Base-by-base conservation (phyloP, 495 filamentous ascomycete species). In the Penicilliopsis zonata region DNA sequence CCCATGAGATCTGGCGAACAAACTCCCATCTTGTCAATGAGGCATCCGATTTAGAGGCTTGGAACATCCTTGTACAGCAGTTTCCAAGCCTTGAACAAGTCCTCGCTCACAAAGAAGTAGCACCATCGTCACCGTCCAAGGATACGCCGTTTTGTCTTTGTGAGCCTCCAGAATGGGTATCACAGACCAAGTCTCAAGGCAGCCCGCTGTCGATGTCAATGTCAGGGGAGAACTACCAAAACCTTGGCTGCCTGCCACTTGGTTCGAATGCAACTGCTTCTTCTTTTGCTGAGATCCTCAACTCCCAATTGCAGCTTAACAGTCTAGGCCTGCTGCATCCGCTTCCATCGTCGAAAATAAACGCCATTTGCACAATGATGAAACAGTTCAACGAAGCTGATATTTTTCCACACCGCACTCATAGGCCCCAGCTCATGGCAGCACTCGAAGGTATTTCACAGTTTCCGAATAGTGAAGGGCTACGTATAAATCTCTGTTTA, bases 191-290 rank as follows among this genome's bases (percentile, higher is more conserved):
- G 27, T 54, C 59, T 0, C 47, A 54, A 18, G 57, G 47, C 2
- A 65, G 63, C 33, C 63, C 69, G 10, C 44, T 75, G 3, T 74
- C 67, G 1, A 47, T 63, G 9, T 73, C 70, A 0, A 54, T 62
- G 34, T 38, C 44, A 5, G 68, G 66, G 0, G 38, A 49, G 13
- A 50, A 61, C 12, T 72, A 65, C 41, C 57, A 50, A 10, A 36
- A 52, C 9, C 51, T 72, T n/a, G 71, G 71, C 8, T 74, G 70
- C 35, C 72, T 74, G 34, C 69, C 69, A 6, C 45, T 76, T n/a
- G 70, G 70, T 0, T 54, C 67, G 3, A 55, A 70, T 18, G 44
- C 57, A 1, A 56, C 57, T 3, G 35, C 50, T 16, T 35, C 52
- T 13, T 57, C 60, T 15, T 74, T 72, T 34, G 54, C 57, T 1